Evolutionary conservation across 805 yeast genomes (phyloP).

Genomic region (Saturnispora sekii): DNA sequence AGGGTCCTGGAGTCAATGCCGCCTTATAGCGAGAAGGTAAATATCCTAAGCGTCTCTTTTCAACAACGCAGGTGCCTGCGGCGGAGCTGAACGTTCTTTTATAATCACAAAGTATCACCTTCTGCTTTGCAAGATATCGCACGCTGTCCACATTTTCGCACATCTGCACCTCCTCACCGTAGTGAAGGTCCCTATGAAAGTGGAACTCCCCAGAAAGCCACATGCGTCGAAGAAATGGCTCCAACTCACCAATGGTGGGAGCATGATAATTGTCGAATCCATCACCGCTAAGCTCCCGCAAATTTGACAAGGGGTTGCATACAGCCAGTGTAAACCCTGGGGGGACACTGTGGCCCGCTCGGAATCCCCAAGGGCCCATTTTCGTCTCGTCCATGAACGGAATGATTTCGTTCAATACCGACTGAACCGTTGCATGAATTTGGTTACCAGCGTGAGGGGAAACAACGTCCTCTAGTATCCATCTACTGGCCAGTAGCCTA

Average conservation of each 20-base stretch:
- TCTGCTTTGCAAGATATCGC: constrained; percentile 27
- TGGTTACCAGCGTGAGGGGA: constrained; percentile 22
- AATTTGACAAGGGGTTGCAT: constrained; percentile 49
- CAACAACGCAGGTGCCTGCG: constrained; percentile 30
- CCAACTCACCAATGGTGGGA: constrained; percentile 30
- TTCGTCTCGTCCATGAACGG: constrained; percentile 13
- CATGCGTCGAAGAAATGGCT: constrained; percentile 48
- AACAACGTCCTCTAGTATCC: constrained; percentile 23
- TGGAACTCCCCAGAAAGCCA: constrained; percentile 69
- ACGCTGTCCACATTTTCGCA: constrained; percentile 41
- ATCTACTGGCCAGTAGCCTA: constrained; percentile 13
- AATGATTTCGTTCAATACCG: constrained; percentile 11
- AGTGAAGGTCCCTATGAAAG: constrained; percentile 27
- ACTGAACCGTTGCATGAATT: constrained; percentile 22
- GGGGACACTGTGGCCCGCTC: constrained; percentile 22
- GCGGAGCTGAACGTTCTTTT: constrained; percentile 35
- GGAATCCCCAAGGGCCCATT: neutral
- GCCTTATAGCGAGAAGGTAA: constrained; percentile 31
- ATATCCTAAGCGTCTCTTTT: constrained; percentile 53
- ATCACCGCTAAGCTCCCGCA: constrained; percentile 44
- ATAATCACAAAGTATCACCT: constrained; percentile 41
- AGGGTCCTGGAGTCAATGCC: neutral
- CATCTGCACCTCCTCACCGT: constrained; percentile 36
- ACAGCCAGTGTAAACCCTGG: constrained; percentile 58
- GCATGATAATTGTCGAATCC: constrained; percentile 79